phyloP scores from a whole-genome alignment of 2,329 filamentous ascomycete species.

The Allantophomopsis cytisporea region DNA sequence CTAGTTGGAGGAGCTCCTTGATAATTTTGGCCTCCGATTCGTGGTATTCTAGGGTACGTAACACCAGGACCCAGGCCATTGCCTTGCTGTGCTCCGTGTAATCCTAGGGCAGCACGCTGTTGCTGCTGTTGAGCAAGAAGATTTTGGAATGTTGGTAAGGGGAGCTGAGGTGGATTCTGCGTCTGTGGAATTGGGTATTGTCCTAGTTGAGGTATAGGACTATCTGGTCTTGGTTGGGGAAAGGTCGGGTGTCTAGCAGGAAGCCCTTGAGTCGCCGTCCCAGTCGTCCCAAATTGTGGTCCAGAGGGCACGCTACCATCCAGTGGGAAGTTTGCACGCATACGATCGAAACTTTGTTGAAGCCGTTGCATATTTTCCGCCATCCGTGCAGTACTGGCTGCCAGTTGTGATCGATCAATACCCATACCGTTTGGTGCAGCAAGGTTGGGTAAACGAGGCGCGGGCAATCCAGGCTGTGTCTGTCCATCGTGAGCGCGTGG shows the following conservation, averaged over 20 bases:
- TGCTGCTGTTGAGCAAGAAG: conserved; percentile 14
- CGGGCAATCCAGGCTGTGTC: neutral
- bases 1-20: conserved; percentile 22
- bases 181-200: conserved; percentile 5
- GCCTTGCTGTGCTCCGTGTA: conserved; percentile 10
- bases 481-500: neutral
- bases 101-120: conserved; percentile 10
- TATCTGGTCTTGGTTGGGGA: neutral
- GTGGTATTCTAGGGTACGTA: conserved; percentile 1
- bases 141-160: conserved; percentile 8
- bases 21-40: conserved; percentile 13
- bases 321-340: neutral
- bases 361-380: neutral
- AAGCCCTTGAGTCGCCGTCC: neutral
- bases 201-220: conserved; percentile 4
- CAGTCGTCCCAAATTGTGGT: no score
- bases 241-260: neutral
- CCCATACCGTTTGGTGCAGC: neutral
- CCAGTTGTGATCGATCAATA: neutral
- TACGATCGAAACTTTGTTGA: neutral
- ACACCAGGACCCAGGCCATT: neutral
- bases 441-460: neutral
- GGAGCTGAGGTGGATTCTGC: conserved; percentile 1
- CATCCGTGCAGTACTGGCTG: neutral
- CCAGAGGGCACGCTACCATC: no score